These are phyloP conservation scores for peach (Prunus persica) DNA, from an alignment of 306 rosid species.

Conservation along the genomic window Prunus_persica_NCBIv2 NC_034010.1:13288001-13288500, in stretches of 20 bases:
- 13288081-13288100: background rate
- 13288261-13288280: background rate
- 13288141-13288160: background rate
- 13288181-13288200: too few relatives aligned
- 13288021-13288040: background rate
- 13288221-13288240: background rate
- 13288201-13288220: too few relatives aligned
- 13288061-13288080: background rate
- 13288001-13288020: background rate
- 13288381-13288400: constrained; percentile 9
- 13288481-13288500: background rate
- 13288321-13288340: background rate
- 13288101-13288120: background rate
- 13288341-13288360: background rate
- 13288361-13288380: background rate
- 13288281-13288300: background rate
- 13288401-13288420: background rate
- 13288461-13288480: background rate
- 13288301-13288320: background rate
- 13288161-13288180: background rate
- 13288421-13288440: background rate
- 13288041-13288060: background rate
- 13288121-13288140: background rate
- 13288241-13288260: background rate
- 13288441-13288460: background rate